Percentiles rank a stretch among this genome's conserved stretches.
phyloP scores from a whole-genome alignment of 2,329 filamentous ascomycete species.

The Fusarium veterinarium region DNA sequence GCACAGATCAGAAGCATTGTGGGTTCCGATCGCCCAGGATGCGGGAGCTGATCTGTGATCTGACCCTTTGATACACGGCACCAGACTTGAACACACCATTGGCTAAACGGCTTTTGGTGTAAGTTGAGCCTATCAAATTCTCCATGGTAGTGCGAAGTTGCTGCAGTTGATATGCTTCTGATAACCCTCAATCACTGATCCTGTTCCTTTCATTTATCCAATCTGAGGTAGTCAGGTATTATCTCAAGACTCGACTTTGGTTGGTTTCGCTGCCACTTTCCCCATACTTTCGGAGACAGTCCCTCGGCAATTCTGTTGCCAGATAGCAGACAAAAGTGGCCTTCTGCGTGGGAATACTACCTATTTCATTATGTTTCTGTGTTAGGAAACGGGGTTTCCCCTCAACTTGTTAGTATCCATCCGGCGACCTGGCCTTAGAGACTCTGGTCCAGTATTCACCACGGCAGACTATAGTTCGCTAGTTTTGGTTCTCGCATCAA shows the following conservation, averaged over 20 bases:
- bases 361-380: neutral
- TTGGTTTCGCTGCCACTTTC: neutral
- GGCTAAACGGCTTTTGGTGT: neutral
- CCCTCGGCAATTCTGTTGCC: neutral
- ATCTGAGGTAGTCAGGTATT: neutral
- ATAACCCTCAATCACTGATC: neutral
- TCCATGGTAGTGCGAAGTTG: neutral
- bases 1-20: conserved; percentile 24
- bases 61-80: neutral
- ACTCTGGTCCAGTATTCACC: no score
- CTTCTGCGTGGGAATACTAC: neutral
- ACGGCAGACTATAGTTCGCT: neutral
- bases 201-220: neutral
- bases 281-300: neutral
- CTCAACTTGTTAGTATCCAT: neutral
- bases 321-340: neutral
- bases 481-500: neutral
- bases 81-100: neutral
- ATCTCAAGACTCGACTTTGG: neutral
- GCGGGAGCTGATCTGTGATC: conserved; percentile 8
- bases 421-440: neutral
- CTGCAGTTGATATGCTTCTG: neutral
- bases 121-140: neutral
- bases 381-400: neutral
- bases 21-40: conserved; percentile 1